Percentiles rank a stretch among this genome's conserved stretches.
Conservation (phyloP, 208 protist genomes). For the Crithidia sp. region DNA sequence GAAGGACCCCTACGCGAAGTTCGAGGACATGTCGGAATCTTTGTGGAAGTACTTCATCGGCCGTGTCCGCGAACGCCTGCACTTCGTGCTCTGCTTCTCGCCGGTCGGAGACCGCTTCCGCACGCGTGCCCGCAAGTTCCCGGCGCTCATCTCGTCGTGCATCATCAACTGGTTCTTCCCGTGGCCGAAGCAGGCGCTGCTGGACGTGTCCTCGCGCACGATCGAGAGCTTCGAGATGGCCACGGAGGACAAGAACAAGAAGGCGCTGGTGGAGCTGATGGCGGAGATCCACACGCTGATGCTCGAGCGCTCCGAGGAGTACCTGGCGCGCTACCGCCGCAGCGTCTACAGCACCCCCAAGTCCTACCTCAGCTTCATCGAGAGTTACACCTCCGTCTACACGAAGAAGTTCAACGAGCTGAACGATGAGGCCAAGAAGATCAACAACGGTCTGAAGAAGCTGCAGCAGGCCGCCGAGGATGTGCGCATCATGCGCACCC, state of each 20-base stretch:
- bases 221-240: slow-evolving; percentile 94
- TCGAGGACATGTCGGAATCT: slow-evolving; percentile 96
- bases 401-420: slow-evolving; percentile 93
- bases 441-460: slow-evolving; percentile 95
- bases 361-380: slow-evolving; percentile 95
- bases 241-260: slow-evolving; percentile 89
- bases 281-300: slow-evolving; percentile 92
- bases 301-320: slow-evolving; percentile 91
- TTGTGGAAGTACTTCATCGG: slow-evolving; percentile 98
- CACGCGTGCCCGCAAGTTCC: slow-evolving; percentile 96
- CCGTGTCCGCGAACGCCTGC: slow-evolving; percentile 95
- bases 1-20: slow-evolving; percentile 93
- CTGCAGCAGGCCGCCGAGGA: slow-evolving; percentile 94
- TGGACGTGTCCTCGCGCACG: slow-evolving; percentile 92
- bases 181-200: slow-evolving; percentile 96
- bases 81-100: slow-evolving; percentile 98
- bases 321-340: slow-evolving; percentile 93
- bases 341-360: slow-evolving; percentile 94
- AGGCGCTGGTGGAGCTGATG: slow-evolving; percentile 91
- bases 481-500: slow-evolving; percentile 94
- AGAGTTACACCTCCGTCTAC: slow-evolving; percentile 93
- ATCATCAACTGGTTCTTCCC: slow-evolving; percentile 99
- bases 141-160: slow-evolving; percentile 96
- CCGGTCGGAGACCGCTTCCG: slow-evolving; percentile 98
- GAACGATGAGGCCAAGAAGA: slow-evolving; percentile 91